phyloP scores from a whole-genome alignment of 768 basidiomycete species.

The Lactarius sp. region DNA sequence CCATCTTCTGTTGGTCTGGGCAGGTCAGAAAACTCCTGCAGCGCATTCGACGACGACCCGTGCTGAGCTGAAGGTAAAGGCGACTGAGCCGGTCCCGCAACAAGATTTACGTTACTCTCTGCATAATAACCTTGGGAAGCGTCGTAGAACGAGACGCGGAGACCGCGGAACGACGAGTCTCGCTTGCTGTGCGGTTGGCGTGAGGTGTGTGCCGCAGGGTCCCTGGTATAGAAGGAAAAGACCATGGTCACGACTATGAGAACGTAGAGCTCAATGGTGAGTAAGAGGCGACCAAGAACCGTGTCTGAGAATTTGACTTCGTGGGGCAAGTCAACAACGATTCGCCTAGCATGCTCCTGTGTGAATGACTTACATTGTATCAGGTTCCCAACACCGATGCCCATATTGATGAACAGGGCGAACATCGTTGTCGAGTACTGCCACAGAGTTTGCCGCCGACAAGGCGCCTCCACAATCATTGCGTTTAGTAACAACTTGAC shows the following conservation, averaged over 20 bases:
- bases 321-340: conserved; percentile 4
- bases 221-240: conserved; percentile 34
- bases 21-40: conserved; percentile 30
- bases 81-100: neutral
- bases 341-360: neutral
- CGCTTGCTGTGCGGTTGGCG: conserved; percentile 5
- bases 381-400: conserved; percentile 53
- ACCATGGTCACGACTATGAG: conserved; percentile 56
- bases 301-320: conserved; percentile 67
- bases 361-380: conserved; percentile 46
- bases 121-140: neutral
- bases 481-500: conserved; percentile 59
- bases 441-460: conserved; percentile 42
- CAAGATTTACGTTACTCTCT: neutral
- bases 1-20: conserved; percentile 29
- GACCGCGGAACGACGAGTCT: conserved; percentile 29
- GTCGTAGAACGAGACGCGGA: conserved; percentile 19
- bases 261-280: conserved; percentile 59
- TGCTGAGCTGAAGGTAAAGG: neutral
- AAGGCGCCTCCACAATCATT: conserved; percentile 38
- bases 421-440: conserved; percentile 47
- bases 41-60: conserved; percentile 31
- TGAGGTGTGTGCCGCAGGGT: neutral
- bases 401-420: conserved; percentile 48
- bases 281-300: conserved; percentile 58